phyloP scores from a whole-genome alignment of 257 asterid genomes.

The Schizonepeta tenuifolia region DNA sequence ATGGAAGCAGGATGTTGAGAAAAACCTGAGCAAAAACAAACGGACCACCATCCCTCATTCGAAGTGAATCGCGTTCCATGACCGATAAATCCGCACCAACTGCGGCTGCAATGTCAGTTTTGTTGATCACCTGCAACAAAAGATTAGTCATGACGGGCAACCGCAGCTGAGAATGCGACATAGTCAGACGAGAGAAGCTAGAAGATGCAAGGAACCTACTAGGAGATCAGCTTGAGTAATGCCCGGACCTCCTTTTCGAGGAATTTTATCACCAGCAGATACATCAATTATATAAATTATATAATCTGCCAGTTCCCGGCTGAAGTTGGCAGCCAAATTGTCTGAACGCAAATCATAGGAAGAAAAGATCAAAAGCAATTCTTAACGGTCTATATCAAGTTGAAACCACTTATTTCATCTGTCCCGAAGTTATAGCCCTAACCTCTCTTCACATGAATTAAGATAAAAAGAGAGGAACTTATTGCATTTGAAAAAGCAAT shows the following conservation, averaged over 20 bases:
- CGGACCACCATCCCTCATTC: conserved; percentile 98
- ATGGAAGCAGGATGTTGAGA: background rate
- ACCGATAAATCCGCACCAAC: conserved; percentile 89
- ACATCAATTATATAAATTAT: conserved; percentile 94
- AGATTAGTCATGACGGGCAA: background rate
- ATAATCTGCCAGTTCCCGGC: conserved; percentile 93
- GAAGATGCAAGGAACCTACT: conserved; percentile 47
- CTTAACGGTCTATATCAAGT: conserved; percentile 7
- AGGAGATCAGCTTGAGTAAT: conserved; percentile 98
- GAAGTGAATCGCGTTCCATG: conserved; percentile 95
- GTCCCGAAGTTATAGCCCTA: background rate
- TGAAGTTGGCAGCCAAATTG: conserved; percentile 94
- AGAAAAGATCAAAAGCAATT: conserved; percentile 10
- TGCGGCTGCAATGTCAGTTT: conserved; percentile 89
- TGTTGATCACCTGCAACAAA: conserved; percentile 76
- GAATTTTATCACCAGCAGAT: conserved; percentile 93
- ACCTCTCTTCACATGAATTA: too few species aligned
- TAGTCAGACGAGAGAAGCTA: background rate
- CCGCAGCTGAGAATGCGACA: background rate
- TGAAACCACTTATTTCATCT: background rate
- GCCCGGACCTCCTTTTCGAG: conserved; percentile 99
- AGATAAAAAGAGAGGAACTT: background rate
- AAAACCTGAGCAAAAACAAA: conserved; percentile 92
- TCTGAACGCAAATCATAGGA: conserved; percentile 45
- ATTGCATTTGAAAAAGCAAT: background rate